Conservation (phyloP, 495 filamentous ascomycete genomes). For the Hypoxylon perforatum region DNA sequence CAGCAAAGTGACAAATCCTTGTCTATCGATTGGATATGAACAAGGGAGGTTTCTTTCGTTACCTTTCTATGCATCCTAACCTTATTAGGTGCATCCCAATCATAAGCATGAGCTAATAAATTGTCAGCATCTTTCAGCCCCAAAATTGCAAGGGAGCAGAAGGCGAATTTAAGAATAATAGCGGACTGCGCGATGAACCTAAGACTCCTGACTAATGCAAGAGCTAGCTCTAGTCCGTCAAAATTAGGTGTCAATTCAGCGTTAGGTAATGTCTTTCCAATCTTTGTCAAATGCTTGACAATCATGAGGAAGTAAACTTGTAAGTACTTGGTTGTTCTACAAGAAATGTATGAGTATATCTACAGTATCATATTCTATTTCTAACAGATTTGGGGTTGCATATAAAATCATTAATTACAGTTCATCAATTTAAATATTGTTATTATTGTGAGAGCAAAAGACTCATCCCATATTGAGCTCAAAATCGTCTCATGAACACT, state of each 20-base stretch:
- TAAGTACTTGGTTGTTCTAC: conserved; percentile 3
- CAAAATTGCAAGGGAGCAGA: background rate
- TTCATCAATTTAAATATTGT: conserved; percentile 38
- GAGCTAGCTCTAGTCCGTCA: conserved; percentile 4
- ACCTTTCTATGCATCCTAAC: background rate
- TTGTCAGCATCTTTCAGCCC: conserved; percentile 22
- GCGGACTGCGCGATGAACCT: background rate
- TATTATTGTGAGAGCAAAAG: conserved; percentile 11
- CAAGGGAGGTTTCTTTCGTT: background rate
- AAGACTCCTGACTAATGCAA: background rate
- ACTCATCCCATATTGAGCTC: background rate
- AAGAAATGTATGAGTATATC: conserved; percentile 16
- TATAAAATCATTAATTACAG: conserved; percentile 18
- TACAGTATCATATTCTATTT: background rate
- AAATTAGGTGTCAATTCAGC: conserved; percentile 6
- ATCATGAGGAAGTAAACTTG: background rate
- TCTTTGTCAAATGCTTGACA: conserved; percentile 27
- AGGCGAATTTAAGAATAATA: background rate
- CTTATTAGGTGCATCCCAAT: background rate
- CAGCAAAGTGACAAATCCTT: background rate
- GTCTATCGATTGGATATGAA: conserved; percentile 9
- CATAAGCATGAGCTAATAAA: conserved; percentile 37
- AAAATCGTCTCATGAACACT: conserved; percentile 36
- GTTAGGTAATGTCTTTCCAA: conserved; percentile 25
- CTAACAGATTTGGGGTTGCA: background rate